Conservation (phyloP, 2,329 filamentous ascomycete genomes). For the Colletotrichum orchidophilum region DNA sequence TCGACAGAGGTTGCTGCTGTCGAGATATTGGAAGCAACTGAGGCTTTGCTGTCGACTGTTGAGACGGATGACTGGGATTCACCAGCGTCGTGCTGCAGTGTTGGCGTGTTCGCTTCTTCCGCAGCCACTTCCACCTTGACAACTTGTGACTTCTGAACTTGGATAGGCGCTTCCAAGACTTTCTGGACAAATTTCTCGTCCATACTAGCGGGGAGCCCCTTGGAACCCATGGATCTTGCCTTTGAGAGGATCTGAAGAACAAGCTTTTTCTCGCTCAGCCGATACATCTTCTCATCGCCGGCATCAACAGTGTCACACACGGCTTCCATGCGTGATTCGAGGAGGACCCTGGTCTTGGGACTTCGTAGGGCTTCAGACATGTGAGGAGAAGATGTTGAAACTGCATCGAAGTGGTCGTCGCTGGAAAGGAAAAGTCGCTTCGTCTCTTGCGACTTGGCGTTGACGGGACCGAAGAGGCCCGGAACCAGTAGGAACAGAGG, state of each 20-base stretch:
- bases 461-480: conserved; percentile 61
- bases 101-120: conserved; percentile 39
- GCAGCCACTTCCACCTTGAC: conserved; percentile 23
- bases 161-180: conserved; percentile 78
- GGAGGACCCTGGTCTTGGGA: conserved; percentile 54
- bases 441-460: conserved; percentile 53
- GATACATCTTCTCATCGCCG: conserved; percentile 86
- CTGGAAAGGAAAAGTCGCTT: conserved; percentile 74
- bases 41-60: conserved; percentile 47
- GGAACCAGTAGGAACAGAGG: conserved; percentile 85
- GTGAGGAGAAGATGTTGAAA: conserved; percentile 66
- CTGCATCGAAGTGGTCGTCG: conserved; percentile 76
- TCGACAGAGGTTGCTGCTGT: conserved; percentile 57
- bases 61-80: conserved; percentile 55
- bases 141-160: conserved; percentile 71
- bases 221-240: conserved; percentile 72
- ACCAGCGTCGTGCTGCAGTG: conserved; percentile 42
- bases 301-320: conserved; percentile 87
- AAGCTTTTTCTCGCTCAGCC: conserved; percentile 78
- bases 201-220: conserved; percentile 78
- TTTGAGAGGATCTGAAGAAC: conserved; percentile 73
- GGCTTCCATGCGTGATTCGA: conserved; percentile 73
- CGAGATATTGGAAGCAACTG: conserved; percentile 50
- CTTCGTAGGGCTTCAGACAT: conserved; percentile 65
- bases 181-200: conserved; percentile 86